Evolutionary conservation across 371 early-diverging fungal genomes (phyloP).

Genomic region (Entomophthora muscae): DNA sequence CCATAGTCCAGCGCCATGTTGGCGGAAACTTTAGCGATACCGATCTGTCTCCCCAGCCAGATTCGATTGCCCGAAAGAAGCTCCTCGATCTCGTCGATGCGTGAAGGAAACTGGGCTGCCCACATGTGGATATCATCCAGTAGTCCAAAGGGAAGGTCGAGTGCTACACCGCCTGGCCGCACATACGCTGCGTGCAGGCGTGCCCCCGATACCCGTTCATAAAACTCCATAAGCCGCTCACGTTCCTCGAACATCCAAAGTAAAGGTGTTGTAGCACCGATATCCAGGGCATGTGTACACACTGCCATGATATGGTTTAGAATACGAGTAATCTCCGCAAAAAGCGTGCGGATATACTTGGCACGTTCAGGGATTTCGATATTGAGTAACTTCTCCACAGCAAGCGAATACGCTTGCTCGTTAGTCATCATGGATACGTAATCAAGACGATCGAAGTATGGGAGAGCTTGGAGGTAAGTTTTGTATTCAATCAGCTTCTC

Average conservation of each 20-base stretch:
- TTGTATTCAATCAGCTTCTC: slow-evolving; percentile 98
- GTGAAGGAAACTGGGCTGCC: slow-evolving; percentile 73
- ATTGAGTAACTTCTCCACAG: slow-evolving; percentile 94
- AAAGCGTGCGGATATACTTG: slow-evolving; percentile 90
- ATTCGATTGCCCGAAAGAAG: slow-evolving; percentile 82
- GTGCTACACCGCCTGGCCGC: slow-evolving; percentile 90
- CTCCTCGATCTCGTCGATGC: slow-evolving; percentile 91
- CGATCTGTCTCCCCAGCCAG: slow-evolving; percentile 82
- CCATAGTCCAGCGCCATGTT: slow-evolving; percentile 80
- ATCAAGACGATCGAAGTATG: slow-evolving; percentile 96
- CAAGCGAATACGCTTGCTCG: slow-evolving; percentile 86
- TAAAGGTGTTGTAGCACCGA: slow-evolving; percentile 94
- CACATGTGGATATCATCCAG: slow-evolving; percentile 89
- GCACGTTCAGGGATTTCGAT: slow-evolving; percentile 88
- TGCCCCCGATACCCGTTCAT: slow-evolving; percentile 95
- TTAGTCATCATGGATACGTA: slow-evolving; percentile 97
- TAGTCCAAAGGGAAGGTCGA: slow-evolving; percentile 82
- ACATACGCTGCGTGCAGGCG: slow-evolving; percentile 96
- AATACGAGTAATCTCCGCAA: slow-evolving; percentile 93
- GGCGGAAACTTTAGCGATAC: slow-evolving; percentile 69
- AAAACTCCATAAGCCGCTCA: slow-evolving; percentile 95
- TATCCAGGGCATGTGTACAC: slow-evolving; percentile 91
- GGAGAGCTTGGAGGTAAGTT: slow-evolving; percentile 91
- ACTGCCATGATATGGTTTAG: slow-evolving; percentile 96
- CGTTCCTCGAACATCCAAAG: slow-evolving; percentile 98